Conservation (phyloP, 352 stramenopile species). For the Achlya hypogyna region DNA sequence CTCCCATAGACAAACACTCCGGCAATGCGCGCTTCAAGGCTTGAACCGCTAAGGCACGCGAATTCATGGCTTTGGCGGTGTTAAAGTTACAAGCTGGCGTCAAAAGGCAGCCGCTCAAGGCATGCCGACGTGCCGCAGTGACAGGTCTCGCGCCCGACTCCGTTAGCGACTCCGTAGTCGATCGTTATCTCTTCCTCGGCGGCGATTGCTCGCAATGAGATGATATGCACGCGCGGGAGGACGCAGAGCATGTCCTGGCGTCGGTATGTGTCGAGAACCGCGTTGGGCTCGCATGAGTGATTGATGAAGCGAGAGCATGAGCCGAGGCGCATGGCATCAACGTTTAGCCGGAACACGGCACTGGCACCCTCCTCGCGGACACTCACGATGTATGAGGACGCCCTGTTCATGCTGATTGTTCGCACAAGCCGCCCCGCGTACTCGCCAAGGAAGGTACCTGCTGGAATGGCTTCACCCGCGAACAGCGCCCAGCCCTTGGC, state of each 20-base stretch:
- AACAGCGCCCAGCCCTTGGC: conserved; percentile 43
- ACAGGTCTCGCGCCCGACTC: not conserved
- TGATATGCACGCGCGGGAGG: conserved; percentile 41
- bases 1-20: not conserved
- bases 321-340: conserved; percentile 39
- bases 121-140: not conserved
- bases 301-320: conserved; percentile 67
- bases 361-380: conserved; percentile 62
- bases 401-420: conserved; percentile 31
- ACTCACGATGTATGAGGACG: conserved; percentile 45
- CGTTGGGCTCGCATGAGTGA: conserved; percentile 48
- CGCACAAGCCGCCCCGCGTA: conserved; percentile 59
- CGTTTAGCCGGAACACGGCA: conserved; percentile 41
- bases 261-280: conserved; percentile 41
- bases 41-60: too few relatives aligned
- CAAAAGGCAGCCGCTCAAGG: not conserved
- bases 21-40: too few relatives aligned
- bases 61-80: too few relatives aligned
- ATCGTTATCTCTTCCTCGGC: conserved; percentile 45
- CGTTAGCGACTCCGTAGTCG: conserved; percentile 34
- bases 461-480: conserved; percentile 27
- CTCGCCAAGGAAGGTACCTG: conserved; percentile 37
- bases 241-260: conserved; percentile 38
- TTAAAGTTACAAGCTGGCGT: conserved; percentile 7
- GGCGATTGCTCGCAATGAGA: conserved; percentile 28